A percentile compares a stretch with the other conserved stretches of the same genome.
phyloP scores from a whole-genome alignment of 2,329 filamentous ascomycete genomes.

The Fusarium nygamai region DNA sequence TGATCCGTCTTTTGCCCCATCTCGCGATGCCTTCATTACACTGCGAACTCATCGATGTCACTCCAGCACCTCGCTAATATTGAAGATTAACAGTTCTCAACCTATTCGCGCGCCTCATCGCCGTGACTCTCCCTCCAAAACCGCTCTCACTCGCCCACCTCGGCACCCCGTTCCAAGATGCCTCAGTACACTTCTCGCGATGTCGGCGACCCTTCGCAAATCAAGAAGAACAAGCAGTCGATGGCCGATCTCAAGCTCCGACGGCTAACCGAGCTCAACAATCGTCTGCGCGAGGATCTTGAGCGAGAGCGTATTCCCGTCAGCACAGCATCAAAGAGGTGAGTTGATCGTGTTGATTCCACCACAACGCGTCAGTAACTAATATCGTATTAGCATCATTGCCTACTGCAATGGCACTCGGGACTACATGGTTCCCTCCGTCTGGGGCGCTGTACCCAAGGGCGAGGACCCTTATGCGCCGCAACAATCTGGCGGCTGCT shows the following conservation, averaged over 20 bases:
- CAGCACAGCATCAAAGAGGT: slow-evolving; percentile 91
- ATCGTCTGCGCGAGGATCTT: slow-evolving; percentile 92
- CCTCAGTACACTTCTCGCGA: slow-evolving; percentile 74
- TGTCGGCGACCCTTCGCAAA: slow-evolving; percentile 73
- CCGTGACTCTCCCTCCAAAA: slow-evolving; percentile 22
- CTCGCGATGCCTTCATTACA: slow-evolving; percentile 14
- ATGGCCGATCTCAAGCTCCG: slow-evolving; percentile 99
- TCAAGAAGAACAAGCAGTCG: slow-evolving; percentile 96
- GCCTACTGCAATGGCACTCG: slow-evolving; percentile 97
- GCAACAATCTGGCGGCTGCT: slow-evolving; percentile 92
- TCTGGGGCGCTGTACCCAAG: slow-evolving; percentile 95
- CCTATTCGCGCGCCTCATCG: slow-evolving; percentile 20
- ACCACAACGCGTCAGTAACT: slow-evolving; percentile 9
- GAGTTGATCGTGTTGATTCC: slow-evolving; percentile 46
- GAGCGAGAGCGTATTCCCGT: slow-evolving; percentile 96
- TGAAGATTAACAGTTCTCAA: slow-evolving; percentile 30
- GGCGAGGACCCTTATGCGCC: slow-evolving; percentile 98
- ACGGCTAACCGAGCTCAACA: slow-evolving; percentile 95
- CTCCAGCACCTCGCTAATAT: slow-evolving; percentile 24
- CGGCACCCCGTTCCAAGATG: slow-evolving; percentile 57
- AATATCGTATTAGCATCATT: slow-evolving; percentile 75
- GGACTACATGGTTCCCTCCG: slow-evolving; percentile 98
- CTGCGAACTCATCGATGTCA: not conserved
- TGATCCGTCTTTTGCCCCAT: not conserved
- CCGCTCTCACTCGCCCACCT: slow-evolving; percentile 19